Percentiles rank a stretch among this genome's conserved stretches.
Conservation (phyloP, 441 rosid species). For the Dalechampia spathulata region DNA sequence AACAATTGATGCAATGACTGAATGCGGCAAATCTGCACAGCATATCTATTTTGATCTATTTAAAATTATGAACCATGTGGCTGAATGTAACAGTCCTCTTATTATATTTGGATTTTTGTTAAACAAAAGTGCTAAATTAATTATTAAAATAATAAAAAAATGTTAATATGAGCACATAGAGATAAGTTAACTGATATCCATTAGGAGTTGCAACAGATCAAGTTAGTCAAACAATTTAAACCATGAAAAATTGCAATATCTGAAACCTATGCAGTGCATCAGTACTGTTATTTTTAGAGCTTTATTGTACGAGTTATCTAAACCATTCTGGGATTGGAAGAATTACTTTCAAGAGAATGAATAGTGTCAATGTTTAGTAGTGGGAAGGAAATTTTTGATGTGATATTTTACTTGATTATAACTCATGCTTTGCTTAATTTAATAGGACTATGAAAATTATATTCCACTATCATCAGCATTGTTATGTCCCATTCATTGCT, state of each 20-base stretch:
- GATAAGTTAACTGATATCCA: too few relatives aligned
- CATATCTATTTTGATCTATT: too few relatives aligned
- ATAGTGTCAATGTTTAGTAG: not conserved
- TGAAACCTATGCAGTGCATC: not conserved
- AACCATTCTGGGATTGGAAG: not conserved
- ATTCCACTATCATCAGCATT: not conserved
- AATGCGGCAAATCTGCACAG: too few relatives aligned
- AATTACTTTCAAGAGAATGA: not conserved
- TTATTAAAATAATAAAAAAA: too few relatives aligned
- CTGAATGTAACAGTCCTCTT: too few relatives aligned
- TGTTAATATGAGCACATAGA: too few relatives aligned
- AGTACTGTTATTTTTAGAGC: not conserved
- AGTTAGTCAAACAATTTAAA: too few relatives aligned
- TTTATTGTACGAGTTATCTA: not conserved
- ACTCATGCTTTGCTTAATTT: not conserved
- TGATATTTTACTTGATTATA: not conserved
- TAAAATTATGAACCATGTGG: too few relatives aligned
- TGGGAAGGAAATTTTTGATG: not conserved
- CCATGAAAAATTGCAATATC: not conserved
- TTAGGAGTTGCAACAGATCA: too few relatives aligned
- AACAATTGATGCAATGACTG: not conserved
- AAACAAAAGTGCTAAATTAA: too few relatives aligned
- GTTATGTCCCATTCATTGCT: not conserved
- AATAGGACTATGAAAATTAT: not conserved
- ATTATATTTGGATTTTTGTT: too few relatives aligned